Evolutionary conservation across 2,329 filamentous ascomycete genomes (phyloP).

Genomic region (Niveomyces coronatus): DNA sequence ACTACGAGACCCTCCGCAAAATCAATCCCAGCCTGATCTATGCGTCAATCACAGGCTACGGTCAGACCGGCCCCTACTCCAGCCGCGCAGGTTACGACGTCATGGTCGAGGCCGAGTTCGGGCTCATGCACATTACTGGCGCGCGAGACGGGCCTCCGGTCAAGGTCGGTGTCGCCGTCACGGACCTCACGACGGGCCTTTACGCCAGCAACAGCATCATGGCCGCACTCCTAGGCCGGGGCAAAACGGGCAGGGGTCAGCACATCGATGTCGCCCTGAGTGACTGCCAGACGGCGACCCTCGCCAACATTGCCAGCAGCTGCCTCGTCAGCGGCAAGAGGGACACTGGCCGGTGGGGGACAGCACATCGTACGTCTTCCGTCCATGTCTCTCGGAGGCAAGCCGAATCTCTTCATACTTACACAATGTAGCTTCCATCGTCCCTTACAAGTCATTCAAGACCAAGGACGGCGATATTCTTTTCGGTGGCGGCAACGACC

Average conservation of each 20-base stretch:
- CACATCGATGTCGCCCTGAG: slow-evolving; percentile 86
- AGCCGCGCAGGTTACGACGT: slow-evolving; percentile 91
- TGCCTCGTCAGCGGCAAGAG: slow-evolving; percentile 78
- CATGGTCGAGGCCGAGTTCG: slow-evolving; percentile 98
- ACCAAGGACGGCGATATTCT: slow-evolving; percentile 62
- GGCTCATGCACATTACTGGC: slow-evolving; percentile 97
- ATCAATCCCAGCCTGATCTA: slow-evolving; percentile 88
- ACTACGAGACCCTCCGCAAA: slow-evolving; percentile 68
- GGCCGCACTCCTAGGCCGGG: slow-evolving; percentile 75
- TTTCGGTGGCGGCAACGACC: slow-evolving; percentile 63
- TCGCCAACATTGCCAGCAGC: slow-evolving; percentile 93
- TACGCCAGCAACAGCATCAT: slow-evolving; percentile 95
- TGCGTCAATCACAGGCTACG: slow-evolving; percentile 93
- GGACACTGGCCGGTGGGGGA: slow-evolving; percentile 88
- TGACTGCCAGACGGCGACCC: slow-evolving; percentile 87
- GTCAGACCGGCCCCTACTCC: slow-evolving; percentile 85
- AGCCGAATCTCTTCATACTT: not conserved
- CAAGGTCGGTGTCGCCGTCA: slow-evolving; percentile 95
- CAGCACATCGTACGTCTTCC: slow-evolving; percentile 68
- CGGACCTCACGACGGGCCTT: slow-evolving; percentile 86
- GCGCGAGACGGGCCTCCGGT: slow-evolving; percentile 79
- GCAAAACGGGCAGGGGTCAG: slow-evolving; percentile 68
- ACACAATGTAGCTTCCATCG: slow-evolving; percentile 65
- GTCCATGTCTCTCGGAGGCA: too few relatives aligned
- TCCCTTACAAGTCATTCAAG: slow-evolving; percentile 81